Conservation (phyloP, 106 monocot species). For the Chionographis japonica region DNA sequence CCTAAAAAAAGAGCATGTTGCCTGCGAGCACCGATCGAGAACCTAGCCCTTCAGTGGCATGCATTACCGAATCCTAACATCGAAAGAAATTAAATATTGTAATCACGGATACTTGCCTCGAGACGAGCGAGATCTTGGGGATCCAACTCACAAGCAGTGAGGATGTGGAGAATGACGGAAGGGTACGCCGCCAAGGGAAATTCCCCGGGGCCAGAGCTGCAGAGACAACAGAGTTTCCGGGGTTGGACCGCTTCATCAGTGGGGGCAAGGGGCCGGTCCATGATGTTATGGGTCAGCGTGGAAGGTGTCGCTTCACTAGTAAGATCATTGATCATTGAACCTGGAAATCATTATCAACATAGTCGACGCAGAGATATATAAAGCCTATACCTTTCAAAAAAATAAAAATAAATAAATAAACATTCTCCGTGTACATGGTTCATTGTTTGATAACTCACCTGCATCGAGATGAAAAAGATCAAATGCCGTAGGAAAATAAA, state of each 20-base stretch:
- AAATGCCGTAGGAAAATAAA: too few relatives aligned
- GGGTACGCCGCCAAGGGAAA: slow-evolving; percentile 46
- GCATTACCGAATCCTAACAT: slow-evolving; percentile 12
- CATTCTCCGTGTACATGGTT: too few relatives aligned
- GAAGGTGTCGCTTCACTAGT: slow-evolving; percentile 31
- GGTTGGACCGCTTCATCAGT: slow-evolving; percentile 22
- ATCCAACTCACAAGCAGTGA: slow-evolving; percentile 40
- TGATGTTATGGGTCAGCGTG: slow-evolving; percentile 36
- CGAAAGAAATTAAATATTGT: too few relatives aligned
- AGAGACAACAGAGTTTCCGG: slow-evolving; percentile 34
- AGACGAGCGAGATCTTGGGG: slow-evolving; percentile 42
- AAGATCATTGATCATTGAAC: slow-evolving; percentile 30
- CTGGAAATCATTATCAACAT: too few relatives aligned
- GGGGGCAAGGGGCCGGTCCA: slow-evolving; percentile 31
- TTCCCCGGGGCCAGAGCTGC: slow-evolving; percentile 35
- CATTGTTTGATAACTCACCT: too few relatives aligned
- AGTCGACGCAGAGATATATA: too few relatives aligned
- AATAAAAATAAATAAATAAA: too few relatives aligned
- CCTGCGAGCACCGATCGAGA: slow-evolving; percentile 20
- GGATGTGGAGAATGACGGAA: slow-evolving; percentile 40
- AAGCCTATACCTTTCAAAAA: too few relatives aligned
- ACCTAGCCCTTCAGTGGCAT: slow-evolving; percentile 5
- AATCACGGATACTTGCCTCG: slow-evolving; percentile 26
- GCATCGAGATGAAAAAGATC: too few relatives aligned
- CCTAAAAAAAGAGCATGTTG: slow-evolving; percentile 40